Base-by-base conservation (phyloP, 306 rosid genomes). In the Rubus parviflorus region DNA sequence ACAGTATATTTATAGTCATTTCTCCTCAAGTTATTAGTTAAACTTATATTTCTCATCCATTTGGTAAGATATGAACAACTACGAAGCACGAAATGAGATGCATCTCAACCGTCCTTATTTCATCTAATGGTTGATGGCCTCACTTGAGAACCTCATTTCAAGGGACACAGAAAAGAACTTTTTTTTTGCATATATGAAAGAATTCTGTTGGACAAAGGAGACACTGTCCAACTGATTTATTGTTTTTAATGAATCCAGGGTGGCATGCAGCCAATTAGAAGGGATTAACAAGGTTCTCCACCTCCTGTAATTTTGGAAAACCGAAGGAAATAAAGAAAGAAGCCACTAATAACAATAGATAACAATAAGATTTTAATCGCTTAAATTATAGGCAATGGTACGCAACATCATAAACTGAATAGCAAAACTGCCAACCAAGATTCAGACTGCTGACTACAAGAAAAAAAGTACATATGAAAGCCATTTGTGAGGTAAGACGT, bases 171-270 rank as follows among this genome's bases (percentile, higher is more conserved):
- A 15, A 30, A 8, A 30, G 67, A 11, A 30, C 8, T 30, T 30
- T 2, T 61, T 12, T 25, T 30, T 30, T 35, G n/a, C n/a, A 62
- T 64, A 38, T 37, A 9, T 38, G 70, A 62, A 35, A 20, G 22
- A n/a, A 57, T 46, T 19, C 40, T 19, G 38, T 41, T 20, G 16
- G 5, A 45, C 20, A 69, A 46, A 20, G 63, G 16, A 30, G 25
- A 62, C 46, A 48, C 54, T 8, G 66, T 48, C 57, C 8, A 37
- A 25, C 51, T 61, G 47, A 70, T 70, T 48, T 15, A 43, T 30
- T 68, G 62, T 70, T 53, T 54, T 30, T 52, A 61, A 46, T 60
- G 70, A 74, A 61, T 35, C 60, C 58, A 30, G 8, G 43, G n/a
- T 61, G 35, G 47, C 35, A 30, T 16, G 22, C n/a, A 30, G 41